These are phyloP conservation scores for Metschnikowia peoriensis DNA, from an alignment of 805 yeast genomes.

Conservation along the genomic window DNA sequence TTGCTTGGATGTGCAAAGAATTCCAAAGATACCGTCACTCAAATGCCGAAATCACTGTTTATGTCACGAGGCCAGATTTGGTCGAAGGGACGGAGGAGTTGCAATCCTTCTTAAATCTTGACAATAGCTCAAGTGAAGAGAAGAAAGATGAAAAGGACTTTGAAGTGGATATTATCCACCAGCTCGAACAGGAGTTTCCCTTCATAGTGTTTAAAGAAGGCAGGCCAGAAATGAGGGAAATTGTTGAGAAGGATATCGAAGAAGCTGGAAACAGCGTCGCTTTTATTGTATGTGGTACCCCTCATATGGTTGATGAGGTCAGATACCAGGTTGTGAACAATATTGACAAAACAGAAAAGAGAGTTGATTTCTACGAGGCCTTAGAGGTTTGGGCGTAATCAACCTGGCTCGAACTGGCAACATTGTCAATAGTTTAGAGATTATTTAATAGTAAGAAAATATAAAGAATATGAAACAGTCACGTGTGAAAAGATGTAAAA, in stretches of 20 bases:
- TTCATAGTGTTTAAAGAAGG: conserved; percentile 44
- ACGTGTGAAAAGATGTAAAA: too few relatives aligned
- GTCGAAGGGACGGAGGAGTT: conserved; percentile 15
- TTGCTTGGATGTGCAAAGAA: conserved; percentile 41
- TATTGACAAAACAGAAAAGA: conserved; percentile 35
- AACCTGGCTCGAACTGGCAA: too few relatives aligned
- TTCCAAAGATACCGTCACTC: conserved; percentile 32
- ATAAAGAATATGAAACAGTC: too few relatives aligned
- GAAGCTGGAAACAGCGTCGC: conserved; percentile 41
- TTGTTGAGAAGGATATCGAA: conserved; percentile 36
- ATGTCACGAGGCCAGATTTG: conserved; percentile 18
- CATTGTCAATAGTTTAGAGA: too few relatives aligned
- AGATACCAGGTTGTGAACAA: conserved; percentile 47
- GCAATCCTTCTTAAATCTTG: neutral
- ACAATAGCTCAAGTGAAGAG: conserved; percentile 1
- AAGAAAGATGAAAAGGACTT: neutral
- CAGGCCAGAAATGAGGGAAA: conserved; percentile 37
- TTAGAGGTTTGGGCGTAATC: conserved; percentile 62
- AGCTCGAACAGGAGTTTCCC: conserved; percentile 24
- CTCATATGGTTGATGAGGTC: conserved; percentile 53
- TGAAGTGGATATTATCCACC: conserved; percentile 7
- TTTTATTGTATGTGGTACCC: conserved; percentile 63
- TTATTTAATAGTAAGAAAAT: too few relatives aligned
- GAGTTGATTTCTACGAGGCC: conserved; percentile 73
- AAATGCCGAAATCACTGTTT: conserved; percentile 38